Evolutionary conservation across 805 yeast genomes (phyloP), one percentile per base, ranked within the genome.

Genomic region (Wickerhamomyces bisporus): DNA sequence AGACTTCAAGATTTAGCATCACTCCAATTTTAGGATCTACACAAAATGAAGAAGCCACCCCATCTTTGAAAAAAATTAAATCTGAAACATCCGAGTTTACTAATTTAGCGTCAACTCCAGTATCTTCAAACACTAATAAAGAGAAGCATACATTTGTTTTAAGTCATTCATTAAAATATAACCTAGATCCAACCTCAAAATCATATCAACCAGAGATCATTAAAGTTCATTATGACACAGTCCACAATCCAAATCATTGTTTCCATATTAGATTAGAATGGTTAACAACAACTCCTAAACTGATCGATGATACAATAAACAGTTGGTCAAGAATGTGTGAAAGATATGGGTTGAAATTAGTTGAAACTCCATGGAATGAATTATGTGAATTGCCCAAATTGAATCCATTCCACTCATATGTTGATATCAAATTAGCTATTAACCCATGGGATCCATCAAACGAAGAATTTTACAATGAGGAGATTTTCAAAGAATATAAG

Each of bases 211-310:
- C 83, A 0, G 98, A 93, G 49, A 60, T 79, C 3, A 68, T 88
- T 32, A 77, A 79, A 6, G 87, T 93, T 1, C 97, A 91, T 60
- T 86, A 86, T 53, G 99, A 93, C 56, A 72, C 81, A 31, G 89
- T 89, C 3, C 96, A 88, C 57, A 91, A 89, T 54, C 96, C 97
- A 0, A 91, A 85, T 48, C 95, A 89, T 52, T 89, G 97, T 55
- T 93, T 81, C 64, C 98, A 91, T 53, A 73, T 93, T 24, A 68
- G 96, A 33, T 59, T 91, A 12, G 97, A 93, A 56, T 93, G 99
- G 99, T 64, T 91, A 24, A 86, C 84, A 43, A 79, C 95, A 0
- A 87, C 98, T 0, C 83, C 95, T 2, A 85, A 84, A 54, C 64
- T 86, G 24, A 77, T 86, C 35, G 96, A 88, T 41, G 95, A 88